Conservation (phyloP, 805 yeast species). For the Hanseniaspora hatyaiensis region DNA sequence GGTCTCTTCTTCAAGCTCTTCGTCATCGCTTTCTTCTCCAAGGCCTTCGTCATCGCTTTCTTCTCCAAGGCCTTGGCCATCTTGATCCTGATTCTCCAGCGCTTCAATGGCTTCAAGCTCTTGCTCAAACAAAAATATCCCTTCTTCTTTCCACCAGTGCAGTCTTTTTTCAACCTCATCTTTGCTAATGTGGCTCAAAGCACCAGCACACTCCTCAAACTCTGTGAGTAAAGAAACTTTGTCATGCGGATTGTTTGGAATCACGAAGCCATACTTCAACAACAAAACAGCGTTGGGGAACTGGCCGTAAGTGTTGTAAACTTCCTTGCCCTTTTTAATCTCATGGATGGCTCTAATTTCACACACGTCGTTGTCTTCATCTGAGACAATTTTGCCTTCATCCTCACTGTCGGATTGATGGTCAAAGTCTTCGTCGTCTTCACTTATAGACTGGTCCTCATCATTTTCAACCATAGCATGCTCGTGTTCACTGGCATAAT, state of each 20-base stretch:
- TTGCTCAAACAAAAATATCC: constrained; percentile 27
- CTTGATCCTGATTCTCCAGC: constrained; percentile 21
- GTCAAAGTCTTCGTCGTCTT: background rate
- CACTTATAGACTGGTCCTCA: background rate
- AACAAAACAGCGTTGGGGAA: constrained; percentile 53
- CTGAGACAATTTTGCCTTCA: background rate
- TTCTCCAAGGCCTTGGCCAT: constrained; percentile 19
- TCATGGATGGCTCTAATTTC: constrained; percentile 59
- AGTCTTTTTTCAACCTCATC: constrained; percentile 32
- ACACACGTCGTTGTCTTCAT: constrained; percentile 22
- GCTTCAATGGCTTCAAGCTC: constrained; percentile 17
- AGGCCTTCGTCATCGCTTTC: constrained; percentile 9
- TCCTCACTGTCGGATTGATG: background rate
- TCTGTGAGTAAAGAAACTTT: constrained; percentile 47
- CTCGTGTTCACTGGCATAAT: constrained; percentile 21
- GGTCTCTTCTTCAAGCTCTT: constrained; percentile 17
- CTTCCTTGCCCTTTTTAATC: constrained; percentile 43
- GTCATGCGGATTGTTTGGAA: constrained; percentile 44
- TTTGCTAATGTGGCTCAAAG: constrained; percentile 22
- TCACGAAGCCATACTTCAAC: constrained; percentile 69
- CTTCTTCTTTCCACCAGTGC: constrained; percentile 41
- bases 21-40: constrained; percentile 9
- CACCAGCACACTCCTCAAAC: constrained; percentile 27
- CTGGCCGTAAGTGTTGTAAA: constrained; percentile 77
- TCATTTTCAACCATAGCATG: too few species aligned